Evolutionary conservation across 1,139 yeast species (phyloP).

Genomic region (Sugiyamaella xylanicola): DNA sequence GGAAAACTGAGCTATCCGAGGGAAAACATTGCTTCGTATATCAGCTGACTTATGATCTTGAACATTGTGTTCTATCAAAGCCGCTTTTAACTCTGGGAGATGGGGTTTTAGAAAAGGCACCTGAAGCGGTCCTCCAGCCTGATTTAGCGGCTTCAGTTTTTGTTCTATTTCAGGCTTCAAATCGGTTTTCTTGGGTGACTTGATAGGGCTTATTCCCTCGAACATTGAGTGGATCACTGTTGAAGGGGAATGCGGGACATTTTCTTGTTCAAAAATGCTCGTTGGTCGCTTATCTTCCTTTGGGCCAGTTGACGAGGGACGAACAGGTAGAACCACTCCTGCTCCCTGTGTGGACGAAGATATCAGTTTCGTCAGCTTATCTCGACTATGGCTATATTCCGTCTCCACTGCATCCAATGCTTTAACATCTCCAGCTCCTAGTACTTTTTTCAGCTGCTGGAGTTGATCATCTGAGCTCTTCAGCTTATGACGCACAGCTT

Average conservation of each 20-base stretch:
- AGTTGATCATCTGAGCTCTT: conserved; percentile 3
- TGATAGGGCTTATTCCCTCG: conserved; percentile 21
- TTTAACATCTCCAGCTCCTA: conserved; percentile 4
- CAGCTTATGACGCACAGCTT: conserved; percentile 7
- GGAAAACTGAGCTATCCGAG: too few relatives aligned
- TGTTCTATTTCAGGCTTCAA: too few relatives aligned
- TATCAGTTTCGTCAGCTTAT: background rate
- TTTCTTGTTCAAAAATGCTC: background rate
- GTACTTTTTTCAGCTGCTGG: background rate
- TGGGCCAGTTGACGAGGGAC: too few relatives aligned
- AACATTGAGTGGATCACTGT: conserved; percentile 11
- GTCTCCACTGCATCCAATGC: conserved; percentile 4
- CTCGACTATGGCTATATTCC: background rate
- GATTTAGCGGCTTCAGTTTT: too few relatives aligned
- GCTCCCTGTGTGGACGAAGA: too few relatives aligned
- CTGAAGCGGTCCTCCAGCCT: too few relatives aligned
- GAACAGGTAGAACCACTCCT: too few relatives aligned
- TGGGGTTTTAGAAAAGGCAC: too few relatives aligned
- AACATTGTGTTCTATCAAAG: too few relatives aligned
- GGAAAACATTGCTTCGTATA: too few relatives aligned
- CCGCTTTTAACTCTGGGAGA: too few relatives aligned
- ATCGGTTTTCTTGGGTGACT: conserved; percentile 13
- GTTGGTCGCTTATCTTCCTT: background rate
- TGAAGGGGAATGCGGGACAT: background rate
- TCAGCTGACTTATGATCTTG: too few relatives aligned